phyloP scores from a whole-genome alignment of 176 grass and related monocot species.

The Triticum monococcum region DNA sequence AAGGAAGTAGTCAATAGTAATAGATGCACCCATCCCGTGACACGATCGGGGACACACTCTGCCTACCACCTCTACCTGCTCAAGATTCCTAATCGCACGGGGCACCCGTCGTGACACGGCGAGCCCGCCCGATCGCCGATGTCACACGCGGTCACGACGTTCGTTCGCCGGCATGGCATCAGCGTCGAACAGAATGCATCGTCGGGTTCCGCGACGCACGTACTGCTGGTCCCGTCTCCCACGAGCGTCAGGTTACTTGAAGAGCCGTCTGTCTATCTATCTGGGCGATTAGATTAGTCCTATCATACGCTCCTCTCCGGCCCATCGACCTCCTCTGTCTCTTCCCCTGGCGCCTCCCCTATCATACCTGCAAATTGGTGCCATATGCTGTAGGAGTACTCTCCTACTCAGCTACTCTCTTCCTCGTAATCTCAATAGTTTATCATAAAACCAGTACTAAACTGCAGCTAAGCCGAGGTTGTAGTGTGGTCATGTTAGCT shows the following conservation, averaged over 20 bases:
- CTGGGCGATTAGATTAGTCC: neutral
- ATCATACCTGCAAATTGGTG: constrained; percentile 14
- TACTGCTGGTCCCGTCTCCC: neutral
- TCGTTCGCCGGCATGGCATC: constrained; percentile 14
- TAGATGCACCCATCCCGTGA: neutral
- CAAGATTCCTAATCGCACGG: constrained; percentile 10
- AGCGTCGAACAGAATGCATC: neutral
- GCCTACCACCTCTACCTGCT: neutral
- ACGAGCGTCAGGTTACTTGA: neutral
- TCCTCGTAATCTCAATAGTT: constrained; percentile 11
- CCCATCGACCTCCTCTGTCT: neutral
- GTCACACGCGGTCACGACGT: neutral
- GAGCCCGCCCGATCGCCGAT: neutral
- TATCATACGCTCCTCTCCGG: neutral
- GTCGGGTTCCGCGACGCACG: neutral
- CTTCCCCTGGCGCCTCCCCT: neutral
- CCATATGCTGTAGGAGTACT: too few relatives aligned
- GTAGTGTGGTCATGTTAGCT: neutral
- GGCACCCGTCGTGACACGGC: neutral
- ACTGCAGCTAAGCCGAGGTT: neutral
- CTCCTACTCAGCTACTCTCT: neutral
- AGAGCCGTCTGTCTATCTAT: neutral
- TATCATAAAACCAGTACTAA: neutral
- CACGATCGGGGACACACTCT: neutral
- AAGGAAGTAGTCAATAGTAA: neutral